Evolutionary conservation across 139 green algal genomes (phyloP).

Genomic region (Haematococcus lacustris): DNA sequence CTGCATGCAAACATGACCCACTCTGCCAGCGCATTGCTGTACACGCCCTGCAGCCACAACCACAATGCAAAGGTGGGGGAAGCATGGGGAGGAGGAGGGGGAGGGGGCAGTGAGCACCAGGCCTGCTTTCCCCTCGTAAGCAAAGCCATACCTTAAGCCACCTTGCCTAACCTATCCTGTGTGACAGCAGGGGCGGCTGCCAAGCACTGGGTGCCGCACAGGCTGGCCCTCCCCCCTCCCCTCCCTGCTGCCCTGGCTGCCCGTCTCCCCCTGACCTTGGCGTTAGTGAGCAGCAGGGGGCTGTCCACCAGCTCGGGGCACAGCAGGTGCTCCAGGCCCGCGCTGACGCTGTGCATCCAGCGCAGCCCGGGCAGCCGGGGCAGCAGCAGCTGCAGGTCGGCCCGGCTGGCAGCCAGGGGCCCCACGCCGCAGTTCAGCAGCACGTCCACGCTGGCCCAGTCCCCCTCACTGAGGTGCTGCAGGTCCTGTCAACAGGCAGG

Average conservation of each 20-base stretch:
- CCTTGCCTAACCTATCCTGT: neutral
- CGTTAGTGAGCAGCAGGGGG: constrained; percentile 63
- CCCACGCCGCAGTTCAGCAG: too few relatives aligned
- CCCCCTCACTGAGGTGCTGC: too few relatives aligned
- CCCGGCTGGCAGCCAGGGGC: too few relatives aligned
- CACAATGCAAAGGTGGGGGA: neutral
- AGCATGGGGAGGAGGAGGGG: neutral
- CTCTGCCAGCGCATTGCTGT: constrained; percentile 71
- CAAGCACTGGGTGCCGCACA: neutral
- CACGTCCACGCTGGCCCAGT: too few relatives aligned
- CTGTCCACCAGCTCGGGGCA: constrained; percentile 54
- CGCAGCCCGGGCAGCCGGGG: constrained; percentile 34
- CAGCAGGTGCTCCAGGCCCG: constrained; percentile 70
- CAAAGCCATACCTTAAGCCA: neutral
- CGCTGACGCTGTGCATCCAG: constrained; percentile 67
- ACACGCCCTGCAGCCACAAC: constrained; percentile 41
- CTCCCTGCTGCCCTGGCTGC: neutral
- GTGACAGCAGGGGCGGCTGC: neutral
- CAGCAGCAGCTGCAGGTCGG: too few relatives aligned
- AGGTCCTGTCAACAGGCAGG: too few relatives aligned
- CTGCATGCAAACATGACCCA: constrained; percentile 63
- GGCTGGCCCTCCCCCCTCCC: neutral
- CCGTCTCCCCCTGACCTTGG: constrained; percentile 27
- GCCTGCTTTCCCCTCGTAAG: neutral
- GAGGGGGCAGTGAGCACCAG: neutral